A percentile compares a stretch with the other conserved stretches of the same genome.
These are phyloP conservation scores for Exutisphaerella laricina DNA, from an alignment of 2,329 filamentous ascomycete genomes.

Conservation along the genomic window DNA sequence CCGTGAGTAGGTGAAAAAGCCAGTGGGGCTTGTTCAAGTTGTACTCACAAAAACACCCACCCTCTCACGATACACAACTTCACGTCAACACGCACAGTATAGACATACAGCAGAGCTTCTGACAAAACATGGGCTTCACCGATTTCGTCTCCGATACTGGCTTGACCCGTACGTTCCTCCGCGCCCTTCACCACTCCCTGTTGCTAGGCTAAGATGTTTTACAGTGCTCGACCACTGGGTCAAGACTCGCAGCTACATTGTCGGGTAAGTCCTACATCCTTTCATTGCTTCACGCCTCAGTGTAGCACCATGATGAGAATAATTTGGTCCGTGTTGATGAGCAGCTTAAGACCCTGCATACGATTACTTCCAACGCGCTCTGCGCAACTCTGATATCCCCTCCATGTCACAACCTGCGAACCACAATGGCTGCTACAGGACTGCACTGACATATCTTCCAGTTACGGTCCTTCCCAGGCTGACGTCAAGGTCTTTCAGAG, in stretches of 20 bases:
- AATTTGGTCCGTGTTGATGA: constrained; percentile 95
- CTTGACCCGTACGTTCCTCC: constrained; percentile 49
- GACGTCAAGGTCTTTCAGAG: constrained; percentile 96
- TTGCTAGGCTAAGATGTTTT: constrained; percentile 10
- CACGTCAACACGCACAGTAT: constrained; percentile 2
- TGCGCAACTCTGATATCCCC: constrained; percentile 66
- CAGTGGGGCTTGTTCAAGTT: too few relatives aligned
- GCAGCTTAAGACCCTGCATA: constrained; percentile 85
- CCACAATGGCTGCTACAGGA: too few relatives aligned
- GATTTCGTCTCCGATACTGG: constrained; percentile 63
- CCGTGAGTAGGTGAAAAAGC: too few relatives aligned
- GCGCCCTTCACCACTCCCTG: constrained; percentile 7
- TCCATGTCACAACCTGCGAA: too few relatives aligned
- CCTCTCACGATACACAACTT: neutral
- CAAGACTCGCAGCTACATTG: constrained; percentile 71
- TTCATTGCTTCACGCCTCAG: constrained; percentile 22
- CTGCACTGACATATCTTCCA: too few relatives aligned
- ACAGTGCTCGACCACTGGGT: constrained; percentile 67
- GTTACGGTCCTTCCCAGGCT: constrained; percentile 75
- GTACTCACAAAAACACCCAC: too few relatives aligned
- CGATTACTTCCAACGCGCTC: constrained; percentile 71
- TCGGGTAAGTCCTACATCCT: constrained; percentile 59
- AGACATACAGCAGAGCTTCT: too few relatives aligned
- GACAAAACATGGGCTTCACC: constrained; percentile 61
- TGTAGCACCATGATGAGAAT: constrained; percentile 63